Percentiles rank a stretch among this genome's conserved stretches.
Conservation (phyloP, 176 grass and related monocot genomes). For the Raddia guianensis region DNA sequence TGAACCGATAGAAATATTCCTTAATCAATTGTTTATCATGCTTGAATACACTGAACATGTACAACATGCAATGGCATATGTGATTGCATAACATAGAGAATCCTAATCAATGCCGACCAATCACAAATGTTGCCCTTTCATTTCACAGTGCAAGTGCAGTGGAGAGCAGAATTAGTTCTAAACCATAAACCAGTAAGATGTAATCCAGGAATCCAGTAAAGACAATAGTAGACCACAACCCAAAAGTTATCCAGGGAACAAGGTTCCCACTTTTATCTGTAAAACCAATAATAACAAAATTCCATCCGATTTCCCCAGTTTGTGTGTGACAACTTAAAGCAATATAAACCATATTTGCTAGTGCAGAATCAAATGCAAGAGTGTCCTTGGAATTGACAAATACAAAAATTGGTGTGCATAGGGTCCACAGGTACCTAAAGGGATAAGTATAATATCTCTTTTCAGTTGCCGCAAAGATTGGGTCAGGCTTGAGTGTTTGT, state of each 20-base stretch:
- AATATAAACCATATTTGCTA: constrained; percentile 57
- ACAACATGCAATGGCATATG: constrained; percentile 44
- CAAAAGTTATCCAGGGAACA: constrained; percentile 63
- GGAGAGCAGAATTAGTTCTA: constrained; percentile 41
- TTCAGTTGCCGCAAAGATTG: constrained; percentile 64
- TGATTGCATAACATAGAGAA: constrained; percentile 41
- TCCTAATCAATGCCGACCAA: constrained; percentile 39
- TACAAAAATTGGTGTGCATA: constrained; percentile 47
- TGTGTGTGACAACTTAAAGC: constrained; percentile 54
- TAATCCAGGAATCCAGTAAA: constrained; percentile 41
- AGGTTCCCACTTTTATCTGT: constrained; percentile 57
- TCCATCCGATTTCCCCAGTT: constrained; percentile 14
- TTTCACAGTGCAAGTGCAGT: constrained; percentile 37
- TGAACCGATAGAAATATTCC: constrained; percentile 53
- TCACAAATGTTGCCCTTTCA: constrained; percentile 30
- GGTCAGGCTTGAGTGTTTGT: constrained; percentile 57
- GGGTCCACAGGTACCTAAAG: constrained; percentile 74
- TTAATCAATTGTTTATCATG: constrained; percentile 32
- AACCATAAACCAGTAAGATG: constrained; percentile 39
- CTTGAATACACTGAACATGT: constrained; percentile 30
- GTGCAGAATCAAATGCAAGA: constrained; percentile 74
- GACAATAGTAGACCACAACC: constrained; percentile 45
- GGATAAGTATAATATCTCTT: constrained; percentile 98
- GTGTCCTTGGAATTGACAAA: constrained; percentile 57
- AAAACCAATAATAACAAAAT: constrained; percentile 43